Percentiles rank a stretch among this genome's conserved stretches.
Conservation (phyloP, 352 stramenopile species). For the Vaucheria bursata region DNA sequence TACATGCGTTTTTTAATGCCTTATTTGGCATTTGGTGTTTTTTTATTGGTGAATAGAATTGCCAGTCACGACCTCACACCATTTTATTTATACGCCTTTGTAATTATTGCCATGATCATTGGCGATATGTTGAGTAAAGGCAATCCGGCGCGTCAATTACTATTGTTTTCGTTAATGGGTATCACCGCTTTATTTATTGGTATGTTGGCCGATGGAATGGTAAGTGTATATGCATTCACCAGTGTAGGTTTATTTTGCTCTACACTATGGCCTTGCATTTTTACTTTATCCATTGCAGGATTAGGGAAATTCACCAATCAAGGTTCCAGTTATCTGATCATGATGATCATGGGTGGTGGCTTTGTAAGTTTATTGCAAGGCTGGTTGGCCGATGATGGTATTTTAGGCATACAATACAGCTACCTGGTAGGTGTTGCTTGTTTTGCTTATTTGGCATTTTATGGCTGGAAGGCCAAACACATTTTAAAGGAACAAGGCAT, state of each 20-base stretch:
- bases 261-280: not conserved
- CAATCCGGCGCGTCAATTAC: not conserved
- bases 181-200: not conserved
- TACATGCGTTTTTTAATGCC: not conserved
- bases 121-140: not conserved
- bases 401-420: not conserved
- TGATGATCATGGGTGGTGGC: not conserved
- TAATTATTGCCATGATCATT: not conserved
- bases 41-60: not conserved
- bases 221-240: not conserved
- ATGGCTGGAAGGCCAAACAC: not conserved
- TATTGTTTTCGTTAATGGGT: not conserved
- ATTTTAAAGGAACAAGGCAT: not conserved
- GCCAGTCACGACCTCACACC: not conserved
- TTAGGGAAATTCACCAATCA: not conserved
- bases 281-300: not conserved
- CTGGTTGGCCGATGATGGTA: not conserved
- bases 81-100: not conserved
- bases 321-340: not conserved
- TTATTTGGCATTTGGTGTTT: not conserved
- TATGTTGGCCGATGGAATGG: not conserved
- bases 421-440: not conserved
- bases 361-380: not conserved
- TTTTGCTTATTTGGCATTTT: conserved; percentile 2
- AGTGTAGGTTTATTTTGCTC: not conserved